Evolutionary conservation across 2,329 filamentous ascomycete genomes (phyloP).

Genomic region (Monosporascus sp.): DNA sequence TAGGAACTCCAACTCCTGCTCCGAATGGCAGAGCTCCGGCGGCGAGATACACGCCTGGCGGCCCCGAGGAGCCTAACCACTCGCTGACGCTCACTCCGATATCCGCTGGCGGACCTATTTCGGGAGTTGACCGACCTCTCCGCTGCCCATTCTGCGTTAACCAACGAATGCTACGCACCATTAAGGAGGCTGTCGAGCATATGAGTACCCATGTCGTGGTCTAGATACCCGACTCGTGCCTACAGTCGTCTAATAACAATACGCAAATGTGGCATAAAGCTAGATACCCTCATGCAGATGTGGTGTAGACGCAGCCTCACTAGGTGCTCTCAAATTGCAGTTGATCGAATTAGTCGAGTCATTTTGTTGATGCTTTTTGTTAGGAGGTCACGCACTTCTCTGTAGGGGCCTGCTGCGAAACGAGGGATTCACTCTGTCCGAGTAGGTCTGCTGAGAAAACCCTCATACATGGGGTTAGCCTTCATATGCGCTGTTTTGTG

Average conservation of each 20-base stretch:
- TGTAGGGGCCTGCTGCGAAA: no score
- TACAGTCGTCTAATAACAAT: no score
- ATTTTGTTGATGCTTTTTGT: no score
- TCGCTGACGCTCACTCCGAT: constrained; percentile 50
- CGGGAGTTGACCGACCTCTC: constrained; percentile 43
- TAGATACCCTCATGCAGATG: not conserved
- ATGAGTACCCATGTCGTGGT: constrained; percentile 58
- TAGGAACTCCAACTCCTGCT: constrained; percentile 11
- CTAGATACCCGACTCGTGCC: constrained; percentile 17
- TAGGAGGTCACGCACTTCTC: no score
- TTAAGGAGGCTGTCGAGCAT: constrained; percentile 59
- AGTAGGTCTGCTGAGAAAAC: no score
- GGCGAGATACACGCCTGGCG: constrained; percentile 21
- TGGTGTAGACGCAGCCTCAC: no score
- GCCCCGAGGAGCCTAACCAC: constrained; percentile 29
- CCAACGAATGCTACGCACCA: constrained; percentile 53
- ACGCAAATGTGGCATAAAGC: not conserved
- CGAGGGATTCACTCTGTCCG: no score
- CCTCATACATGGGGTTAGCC: no score
- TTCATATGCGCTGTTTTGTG: no score
- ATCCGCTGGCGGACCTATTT: constrained; percentile 42
- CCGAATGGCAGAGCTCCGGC: constrained; percentile 6
- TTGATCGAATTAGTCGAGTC: no score
- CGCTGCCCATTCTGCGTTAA: constrained; percentile 59
- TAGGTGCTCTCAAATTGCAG: no score